phyloP scores from a whole-genome alignment of 2,329 filamentous ascomycete genomes.

The Colletotrichum theobromicola region DNA sequence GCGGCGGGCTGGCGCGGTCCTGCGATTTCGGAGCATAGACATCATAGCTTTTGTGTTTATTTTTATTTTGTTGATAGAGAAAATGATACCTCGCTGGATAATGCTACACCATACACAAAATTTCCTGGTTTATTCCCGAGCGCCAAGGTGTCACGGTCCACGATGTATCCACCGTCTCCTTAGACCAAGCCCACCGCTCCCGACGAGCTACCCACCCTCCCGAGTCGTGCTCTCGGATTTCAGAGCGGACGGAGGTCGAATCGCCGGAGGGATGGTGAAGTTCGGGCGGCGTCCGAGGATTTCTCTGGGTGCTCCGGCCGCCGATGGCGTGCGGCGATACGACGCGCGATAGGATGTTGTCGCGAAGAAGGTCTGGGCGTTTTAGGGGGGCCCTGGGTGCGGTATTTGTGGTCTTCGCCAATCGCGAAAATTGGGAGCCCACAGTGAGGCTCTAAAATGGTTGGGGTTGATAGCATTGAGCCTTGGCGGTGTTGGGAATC shows the following conservation, averaged over 20 bases:
- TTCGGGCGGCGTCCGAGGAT: background rate
- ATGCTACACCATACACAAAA: background rate
- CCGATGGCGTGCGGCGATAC: background rate
- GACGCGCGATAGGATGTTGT: accelerated
- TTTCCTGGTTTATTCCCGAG: background rate
- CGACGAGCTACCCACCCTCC: background rate
- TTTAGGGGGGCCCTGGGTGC: background rate
- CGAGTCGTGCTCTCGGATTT: background rate
- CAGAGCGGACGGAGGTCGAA: background rate
- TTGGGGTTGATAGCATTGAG: background rate
- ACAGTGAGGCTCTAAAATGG: background rate
- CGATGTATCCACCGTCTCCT: background rate
- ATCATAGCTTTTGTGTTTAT: background rate
- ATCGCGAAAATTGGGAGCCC: background rate
- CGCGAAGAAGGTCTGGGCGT: background rate
- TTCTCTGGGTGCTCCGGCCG: background rate
- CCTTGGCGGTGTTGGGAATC: background rate
- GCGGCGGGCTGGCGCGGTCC: background rate
- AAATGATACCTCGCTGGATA: conserved; percentile 14
- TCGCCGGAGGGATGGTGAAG: background rate
- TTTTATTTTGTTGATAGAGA: conserved; percentile 3
- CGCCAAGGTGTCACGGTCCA: background rate
- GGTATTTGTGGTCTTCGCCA: background rate
- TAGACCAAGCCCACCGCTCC: background rate
- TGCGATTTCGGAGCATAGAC: conserved; percentile 2